A percentile compares a stretch with the other conserved stretches of the same genome.
These are phyloP conservation scores for Trypanosoma congolense DNA, from an alignment of 208 protist genomes.

Conservation along the genomic window DNA sequence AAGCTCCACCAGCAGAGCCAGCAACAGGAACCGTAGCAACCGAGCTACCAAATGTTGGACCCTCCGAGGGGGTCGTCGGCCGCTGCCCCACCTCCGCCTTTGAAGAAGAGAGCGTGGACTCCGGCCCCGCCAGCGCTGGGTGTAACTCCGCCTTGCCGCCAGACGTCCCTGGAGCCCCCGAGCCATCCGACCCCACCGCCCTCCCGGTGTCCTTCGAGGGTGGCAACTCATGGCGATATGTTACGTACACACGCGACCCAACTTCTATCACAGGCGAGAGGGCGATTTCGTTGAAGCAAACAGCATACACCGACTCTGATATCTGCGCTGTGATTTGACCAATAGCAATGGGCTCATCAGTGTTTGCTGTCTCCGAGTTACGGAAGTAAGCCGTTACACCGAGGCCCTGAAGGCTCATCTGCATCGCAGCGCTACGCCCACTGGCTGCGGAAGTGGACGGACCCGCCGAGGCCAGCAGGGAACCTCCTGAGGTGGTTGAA, in stretches of 20 bases:
- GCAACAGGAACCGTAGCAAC: neutral
- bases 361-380: slow-evolving; percentile 42
- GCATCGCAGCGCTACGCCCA: slow-evolving; percentile 22
- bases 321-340: slow-evolving; percentile 77
- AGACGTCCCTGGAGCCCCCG: neutral
- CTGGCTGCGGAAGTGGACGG: neutral
- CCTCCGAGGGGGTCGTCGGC: no score
- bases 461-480: slow-evolving; percentile 4
- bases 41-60: no score
- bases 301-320: slow-evolving; percentile 63
- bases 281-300: slow-evolving; percentile 46
- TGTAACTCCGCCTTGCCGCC: no score
- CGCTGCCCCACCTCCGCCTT: no score
- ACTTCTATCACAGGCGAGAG: slow-evolving; percentile 73
- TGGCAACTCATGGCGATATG: slow-evolving; percentile 32
- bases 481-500: slow-evolving; percentile 1
- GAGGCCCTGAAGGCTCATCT: slow-evolving; percentile 50
- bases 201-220: neutral
- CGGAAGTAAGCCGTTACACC: slow-evolving; percentile 42
- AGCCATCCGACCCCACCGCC: neutral
- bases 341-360: slow-evolving; percentile 68
- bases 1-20: neutral
- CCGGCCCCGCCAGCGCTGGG: no score
- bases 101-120: no score
- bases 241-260: slow-evolving; percentile 69